Conservation (phyloP, 2,329 filamentous ascomycete genomes). For the Colletotrichum echinochloae region DNA sequence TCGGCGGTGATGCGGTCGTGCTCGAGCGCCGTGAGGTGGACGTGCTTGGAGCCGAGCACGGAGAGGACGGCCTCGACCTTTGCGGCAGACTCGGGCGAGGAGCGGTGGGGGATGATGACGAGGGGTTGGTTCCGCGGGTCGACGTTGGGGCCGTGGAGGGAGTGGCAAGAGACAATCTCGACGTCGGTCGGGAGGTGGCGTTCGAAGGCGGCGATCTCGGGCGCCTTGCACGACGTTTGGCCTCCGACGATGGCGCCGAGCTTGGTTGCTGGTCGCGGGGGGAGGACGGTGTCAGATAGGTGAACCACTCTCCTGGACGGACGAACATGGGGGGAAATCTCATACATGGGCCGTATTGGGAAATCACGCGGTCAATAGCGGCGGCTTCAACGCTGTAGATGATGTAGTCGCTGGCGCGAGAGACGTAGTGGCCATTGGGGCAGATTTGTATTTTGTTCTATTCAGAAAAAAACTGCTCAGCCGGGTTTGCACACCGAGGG, state of each 20-base stretch:
- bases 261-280: slow-evolving; percentile 78
- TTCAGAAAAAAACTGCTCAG: slow-evolving; percentile 42
- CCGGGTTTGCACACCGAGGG: slow-evolving; percentile 23
- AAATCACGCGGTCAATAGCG: slow-evolving; percentile 87
- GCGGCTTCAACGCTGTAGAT: slow-evolving; percentile 98
- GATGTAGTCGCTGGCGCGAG: slow-evolving; percentile 96
- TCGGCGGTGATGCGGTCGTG: slow-evolving; percentile 98
- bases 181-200: slow-evolving; percentile 88
- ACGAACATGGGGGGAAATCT: slow-evolving; percentile 38
- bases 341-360: slow-evolving; percentile 90
- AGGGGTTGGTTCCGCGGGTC: slow-evolving; percentile 91
- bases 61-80: slow-evolving; percentile 86
- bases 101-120: slow-evolving; percentile 93
- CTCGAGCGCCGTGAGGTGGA: slow-evolving; percentile 86
- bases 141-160: slow-evolving; percentile 91
- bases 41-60: slow-evolving; percentile 86
- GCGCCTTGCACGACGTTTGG: slow-evolving; percentile 97
- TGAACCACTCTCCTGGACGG: neutral
- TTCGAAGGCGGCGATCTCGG: slow-evolving; percentile 94
- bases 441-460: slow-evolving; percentile 87
- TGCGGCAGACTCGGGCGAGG: slow-evolving; percentile 78
- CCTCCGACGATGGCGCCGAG: slow-evolving; percentile 95
- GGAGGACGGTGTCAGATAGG: slow-evolving; percentile 29
- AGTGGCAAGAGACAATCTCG: slow-evolving; percentile 95
- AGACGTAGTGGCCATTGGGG: slow-evolving; percentile 94